Evolutionary conservation across 345 rosid species (phyloP), one percentile per base, ranked within the genome.

Genomic region (Physaria fendleri): DNA sequence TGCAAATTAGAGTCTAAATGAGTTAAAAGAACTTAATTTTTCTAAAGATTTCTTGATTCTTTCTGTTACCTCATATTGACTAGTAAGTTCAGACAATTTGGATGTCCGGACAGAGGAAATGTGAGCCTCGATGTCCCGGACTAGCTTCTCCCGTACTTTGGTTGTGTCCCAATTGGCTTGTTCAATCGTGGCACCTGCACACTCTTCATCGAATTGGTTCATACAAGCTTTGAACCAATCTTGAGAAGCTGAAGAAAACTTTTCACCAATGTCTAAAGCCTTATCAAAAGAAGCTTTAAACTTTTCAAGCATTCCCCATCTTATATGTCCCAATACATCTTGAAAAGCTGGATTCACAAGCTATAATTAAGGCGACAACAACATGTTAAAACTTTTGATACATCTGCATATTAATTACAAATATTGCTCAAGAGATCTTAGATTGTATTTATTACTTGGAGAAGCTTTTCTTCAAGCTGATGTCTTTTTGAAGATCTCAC

Each of bases 111-210:
- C 86, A 51, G 85, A 78, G 50, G 86, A 81, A 68, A 89, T 64
- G 76, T 93, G 95, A 8, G 80, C 83, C 71, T 93, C 94, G 5
- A 93, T 76, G 63, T 89, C 99, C 50, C 84, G 97, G 33, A 58
- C 65, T 46, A 92, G 82, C 75, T 84, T 86, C 41, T 88, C 97
- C 40, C 77, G 61, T 27, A 46, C 80, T 81, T 83, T 92, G 41
- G 82, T 40, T 43, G 87, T 69, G 71, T 88, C 95, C 98, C 98
- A 92, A 35, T 78, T 81, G 64, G 98, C 94, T 86, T 77, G 83
- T 71, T 78, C 81, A 78, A 92, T 69, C 46, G 79, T 51, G 61
- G 85, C 91, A 86, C 79, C 87, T 84, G 82, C 74, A 66, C 81
- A 77, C 70, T 71, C 76, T 76, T 86, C 83, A 55, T 89, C 91